phyloP scores from a whole-genome alignment of 768 basidiomycete genomes.

The Lyophyllum shimeji region DNA sequence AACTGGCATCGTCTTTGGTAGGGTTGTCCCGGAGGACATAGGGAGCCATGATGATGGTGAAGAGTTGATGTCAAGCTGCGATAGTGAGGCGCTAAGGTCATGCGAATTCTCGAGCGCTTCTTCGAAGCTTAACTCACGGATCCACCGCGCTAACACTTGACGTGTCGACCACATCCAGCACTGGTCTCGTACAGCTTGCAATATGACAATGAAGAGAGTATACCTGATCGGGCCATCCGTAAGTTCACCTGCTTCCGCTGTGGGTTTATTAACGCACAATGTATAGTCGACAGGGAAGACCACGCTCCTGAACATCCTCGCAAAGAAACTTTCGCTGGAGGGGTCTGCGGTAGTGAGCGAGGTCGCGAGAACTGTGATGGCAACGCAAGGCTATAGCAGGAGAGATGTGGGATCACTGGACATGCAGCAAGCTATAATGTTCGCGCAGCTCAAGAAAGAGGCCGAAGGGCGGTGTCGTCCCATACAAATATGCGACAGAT shows the following conservation, averaged over 20 bases:
- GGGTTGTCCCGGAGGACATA: constrained; percentile 40
- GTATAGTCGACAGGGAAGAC: constrained; percentile 67
- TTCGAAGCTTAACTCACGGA: neutral
- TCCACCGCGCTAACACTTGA: neutral
- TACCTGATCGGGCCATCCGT: constrained; percentile 58
- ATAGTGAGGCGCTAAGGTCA: constrained; percentile 11
- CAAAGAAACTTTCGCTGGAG: constrained; percentile 36
- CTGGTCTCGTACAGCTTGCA: too few relatives aligned
- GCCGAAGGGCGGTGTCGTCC: constrained; percentile 19
- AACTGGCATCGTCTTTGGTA: constrained; percentile 47
- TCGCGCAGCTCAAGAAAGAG: constrained; percentile 52
- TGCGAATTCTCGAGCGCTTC: constrained; percentile 17
- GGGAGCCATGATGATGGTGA: constrained; percentile 30
- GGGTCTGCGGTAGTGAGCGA: constrained; percentile 50
- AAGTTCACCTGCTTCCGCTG: constrained; percentile 13
- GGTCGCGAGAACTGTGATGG: constrained; percentile 61
- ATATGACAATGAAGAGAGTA: constrained; percentile 24
- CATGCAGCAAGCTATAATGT: constrained; percentile 67
- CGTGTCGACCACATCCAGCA: too few relatives aligned
- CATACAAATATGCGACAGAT: constrained; percentile 59
- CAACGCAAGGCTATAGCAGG: constrained; percentile 49
- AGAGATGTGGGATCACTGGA: constrained; percentile 45
- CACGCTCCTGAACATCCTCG: constrained; percentile 57
- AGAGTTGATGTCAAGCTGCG: constrained; percentile 7
- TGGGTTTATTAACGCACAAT: neutral